phyloP scores from a whole-genome alignment of 75 land plant species.

The Pinus albicaulis region DNA sequence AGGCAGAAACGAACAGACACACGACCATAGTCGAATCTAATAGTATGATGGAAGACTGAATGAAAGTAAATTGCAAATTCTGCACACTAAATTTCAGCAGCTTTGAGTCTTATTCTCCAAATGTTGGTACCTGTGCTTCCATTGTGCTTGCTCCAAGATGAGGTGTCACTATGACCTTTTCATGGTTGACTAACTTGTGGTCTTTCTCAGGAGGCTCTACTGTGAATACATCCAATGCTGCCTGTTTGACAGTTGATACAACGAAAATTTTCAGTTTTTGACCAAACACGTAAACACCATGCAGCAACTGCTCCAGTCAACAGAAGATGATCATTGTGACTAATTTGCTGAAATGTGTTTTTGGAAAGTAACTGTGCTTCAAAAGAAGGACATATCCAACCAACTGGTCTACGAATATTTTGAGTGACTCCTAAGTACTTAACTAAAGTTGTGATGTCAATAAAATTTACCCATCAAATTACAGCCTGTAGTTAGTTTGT shows the following conservation, averaged over 20 bases:
- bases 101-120: not conserved
- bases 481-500: not conserved
- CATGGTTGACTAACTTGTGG: conserved; percentile 71
- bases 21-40: not conserved
- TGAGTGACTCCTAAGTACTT: not conserved
- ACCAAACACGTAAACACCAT: too few species aligned
- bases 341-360: too few species aligned
- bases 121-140: conserved; percentile 78
- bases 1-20: not conserved
- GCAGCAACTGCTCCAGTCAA: too few species aligned
- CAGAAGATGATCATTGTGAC: too few species aligned
- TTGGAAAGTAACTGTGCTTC: not conserved
- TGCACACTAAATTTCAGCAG: not conserved
- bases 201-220: conserved; percentile 83
- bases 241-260: conserved; percentile 31
- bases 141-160: conserved; percentile 96
- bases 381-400: not conserved
- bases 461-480: not conserved
- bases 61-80: not conserved
- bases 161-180: conserved; percentile 90
- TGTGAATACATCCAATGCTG: conserved; percentile 92
- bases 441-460: not conserved
- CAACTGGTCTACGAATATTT: not conserved
- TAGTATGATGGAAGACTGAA: not conserved
- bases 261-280: not conserved